phyloP scores from a whole-genome alignment of 2,329 filamentous ascomycete genomes.

The Diaporthe ampelina region DNA sequence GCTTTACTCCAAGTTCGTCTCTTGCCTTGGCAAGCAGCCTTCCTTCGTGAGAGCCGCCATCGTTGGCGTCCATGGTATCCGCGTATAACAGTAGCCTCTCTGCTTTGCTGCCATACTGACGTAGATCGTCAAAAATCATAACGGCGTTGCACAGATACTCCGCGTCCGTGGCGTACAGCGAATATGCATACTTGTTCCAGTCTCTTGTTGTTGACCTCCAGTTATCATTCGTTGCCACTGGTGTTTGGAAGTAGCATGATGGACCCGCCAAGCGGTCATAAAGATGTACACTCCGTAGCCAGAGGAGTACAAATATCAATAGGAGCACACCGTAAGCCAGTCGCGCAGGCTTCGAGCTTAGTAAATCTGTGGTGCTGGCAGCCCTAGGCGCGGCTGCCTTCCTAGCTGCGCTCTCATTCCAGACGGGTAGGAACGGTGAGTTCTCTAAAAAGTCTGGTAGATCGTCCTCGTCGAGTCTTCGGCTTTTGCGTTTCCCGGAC shows the following conservation, averaged over 20 bases:
- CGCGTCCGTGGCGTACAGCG: constrained; percentile 25
- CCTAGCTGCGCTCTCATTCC: background rate
- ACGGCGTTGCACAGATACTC: constrained; percentile 31
- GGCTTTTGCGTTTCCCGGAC: background rate
- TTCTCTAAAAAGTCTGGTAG: constrained; percentile 31
- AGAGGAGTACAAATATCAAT: background rate
- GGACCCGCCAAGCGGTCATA: constrained; percentile 24
- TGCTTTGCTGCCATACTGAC: constrained; percentile 25
- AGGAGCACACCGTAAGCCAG: constrained; percentile 8
- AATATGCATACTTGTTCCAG: constrained; percentile 26
- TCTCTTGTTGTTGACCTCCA: constrained; percentile 12
- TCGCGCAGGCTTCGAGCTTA: constrained; percentile 32
- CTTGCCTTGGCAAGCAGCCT: constrained; percentile 28
- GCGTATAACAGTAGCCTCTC: constrained; percentile 17
- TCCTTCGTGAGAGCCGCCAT: constrained; percentile 4
- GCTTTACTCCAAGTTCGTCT: constrained; percentile 30
- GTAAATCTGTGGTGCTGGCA: constrained; percentile 7
- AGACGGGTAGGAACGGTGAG: constrained; percentile 31
- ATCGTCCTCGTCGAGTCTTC: constrained; percentile 23
- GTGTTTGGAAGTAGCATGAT: constrained; percentile 33
- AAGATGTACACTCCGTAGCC: background rate
- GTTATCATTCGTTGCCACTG: constrained; percentile 9
- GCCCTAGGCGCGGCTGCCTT: background rate
- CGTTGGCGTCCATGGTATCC: constrained; percentile 4
- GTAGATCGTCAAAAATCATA: constrained; percentile 28